Evolutionary conservation across 2,329 filamentous ascomycete genomes (phyloP), one percentile per base, ranked within the genome.

Genomic region (Podosphaera fusca): DNA sequence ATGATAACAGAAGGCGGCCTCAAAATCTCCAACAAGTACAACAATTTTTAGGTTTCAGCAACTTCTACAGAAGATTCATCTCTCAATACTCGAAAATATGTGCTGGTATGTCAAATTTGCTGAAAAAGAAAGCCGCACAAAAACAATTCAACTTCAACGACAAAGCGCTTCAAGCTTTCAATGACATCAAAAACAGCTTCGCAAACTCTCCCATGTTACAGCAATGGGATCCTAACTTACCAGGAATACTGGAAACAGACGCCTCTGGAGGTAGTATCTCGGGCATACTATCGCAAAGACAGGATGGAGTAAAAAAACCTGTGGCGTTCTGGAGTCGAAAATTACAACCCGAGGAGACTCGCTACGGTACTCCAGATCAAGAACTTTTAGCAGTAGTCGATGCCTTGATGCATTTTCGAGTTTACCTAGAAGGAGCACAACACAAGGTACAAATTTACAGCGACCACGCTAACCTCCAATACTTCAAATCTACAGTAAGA

Each of bases 241-340:
- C 29, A 46, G 54, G 54, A 46, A 55, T 47, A 29, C 29, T 55
- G 5, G 54, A 55, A 47, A 55, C 54, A 46, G 54, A 55, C 33
- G 54, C 38, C 30, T 47, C 54, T 7, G 54, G 38, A 4, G 38
- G 29, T 40, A 38, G 54, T 42, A 47, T 55, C 7, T 55, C 54
- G 3, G 29, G 30, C 12, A 55, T 46, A 7, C 12, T 55, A n/a
- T 55, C 54, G 34, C 40, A 55, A 55, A 47, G 7, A 46, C 21
- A 34, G 9, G 14, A 34, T 42, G 38, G 54, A 34, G 30, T 33
- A 29, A 45, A 55, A 55, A 55, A 40, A 34, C 54, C 54, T 45
- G 54, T 55, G 14, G 6, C 38, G 8, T 46, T 34, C 35, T 55
- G 54, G 54, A 55, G 54, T 31, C 33, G 54, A 55, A 35, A 38